These are phyloP conservation scores for Petunia hybrid DNA, from an alignment of 305 asterid genomes.

Conservation along the genomic window DNA sequence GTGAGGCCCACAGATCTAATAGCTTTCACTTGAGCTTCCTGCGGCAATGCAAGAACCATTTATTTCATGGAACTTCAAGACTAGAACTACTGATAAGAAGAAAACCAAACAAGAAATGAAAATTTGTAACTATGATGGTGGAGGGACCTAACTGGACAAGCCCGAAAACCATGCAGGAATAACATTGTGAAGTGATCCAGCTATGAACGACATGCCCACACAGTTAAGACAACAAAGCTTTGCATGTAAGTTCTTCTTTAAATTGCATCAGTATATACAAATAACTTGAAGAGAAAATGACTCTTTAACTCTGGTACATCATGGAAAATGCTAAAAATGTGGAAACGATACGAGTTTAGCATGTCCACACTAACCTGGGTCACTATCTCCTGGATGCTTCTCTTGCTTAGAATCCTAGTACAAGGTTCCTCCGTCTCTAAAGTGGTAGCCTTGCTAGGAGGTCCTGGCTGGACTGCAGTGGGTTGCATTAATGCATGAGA, in stretches of 20 bases:
- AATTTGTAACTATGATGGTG: slow-evolving; percentile 4
- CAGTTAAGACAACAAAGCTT: not conserved
- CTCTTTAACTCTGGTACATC: not conserved
- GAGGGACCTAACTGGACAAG: not conserved
- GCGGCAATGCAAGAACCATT: not conserved
- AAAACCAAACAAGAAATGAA: not conserved
- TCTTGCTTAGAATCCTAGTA: slow-evolving; percentile 70
- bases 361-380: slow-evolving; percentile 60
- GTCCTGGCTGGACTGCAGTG: slow-evolving; percentile 48
- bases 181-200: slow-evolving; percentile 15
- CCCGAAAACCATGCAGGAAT: slow-evolving; percentile 7
- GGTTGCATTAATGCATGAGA: slow-evolving; percentile 56
- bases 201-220: not conserved
- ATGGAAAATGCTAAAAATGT: not conserved
- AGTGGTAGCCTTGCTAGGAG: slow-evolving; percentile 45
- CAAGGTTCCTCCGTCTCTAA: slow-evolving; percentile 66
- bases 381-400: slow-evolving; percentile 85
- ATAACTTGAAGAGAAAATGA: not conserved
- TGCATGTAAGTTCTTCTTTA: slow-evolving; percentile 6
- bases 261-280: not conserved
- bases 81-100: not conserved
- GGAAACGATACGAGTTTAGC: not conserved
- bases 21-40: too few species aligned
- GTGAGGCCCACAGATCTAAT: too few species aligned
- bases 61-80: not conserved